Evolutionary conservation across 2,329 filamentous ascomycete genomes (phyloP).

Genomic region (Fusarium staphyleae): DNA sequence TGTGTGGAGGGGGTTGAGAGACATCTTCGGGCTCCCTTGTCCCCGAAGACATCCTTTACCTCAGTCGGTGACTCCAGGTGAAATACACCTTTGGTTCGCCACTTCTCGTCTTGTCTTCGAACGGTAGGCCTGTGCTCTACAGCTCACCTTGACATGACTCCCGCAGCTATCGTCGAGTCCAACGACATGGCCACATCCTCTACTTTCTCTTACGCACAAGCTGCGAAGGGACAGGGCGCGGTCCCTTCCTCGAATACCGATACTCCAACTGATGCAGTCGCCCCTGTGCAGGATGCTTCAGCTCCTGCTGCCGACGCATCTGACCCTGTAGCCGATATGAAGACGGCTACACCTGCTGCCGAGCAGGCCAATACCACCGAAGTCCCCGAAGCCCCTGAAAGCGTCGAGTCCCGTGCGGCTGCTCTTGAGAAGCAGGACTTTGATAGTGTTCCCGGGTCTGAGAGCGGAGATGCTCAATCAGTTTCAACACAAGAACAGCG

Average conservation of each 20-base stretch:
- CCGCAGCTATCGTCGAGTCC: constrained; percentile 39
- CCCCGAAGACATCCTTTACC: constrained; percentile 29
- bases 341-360: constrained; percentile 30
- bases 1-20: constrained; percentile 39
- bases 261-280: constrained; percentile 34
- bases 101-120: constrained; percentile 20
- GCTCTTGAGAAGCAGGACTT: constrained; percentile 46
- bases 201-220: constrained; percentile 93
- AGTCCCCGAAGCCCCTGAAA: constrained; percentile 35
- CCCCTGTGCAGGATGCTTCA: constrained; percentile 41
- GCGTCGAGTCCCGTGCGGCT: constrained; percentile 32
- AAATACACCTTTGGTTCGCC: constrained; percentile 30
- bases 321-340: constrained; percentile 40
- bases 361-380: constrained; percentile 41
- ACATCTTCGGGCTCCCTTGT: constrained; percentile 29
- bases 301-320: constrained; percentile 40
- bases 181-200: constrained; percentile 61
- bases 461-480: constrained; percentile 46
- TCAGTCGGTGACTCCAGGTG: constrained; percentile 28
- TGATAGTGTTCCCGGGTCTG: constrained; percentile 48
- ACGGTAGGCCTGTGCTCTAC: constrained; percentile 29
- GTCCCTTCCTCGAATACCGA: constrained; percentile 43
- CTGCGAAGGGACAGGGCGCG: constrained; percentile 78
- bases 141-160: constrained; percentile 40
- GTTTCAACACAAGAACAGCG: constrained; percentile 46